Base-by-base conservation (phyloP, 371 early-diverging fungal genomes). In the Mucor lusitanicus region DNA sequence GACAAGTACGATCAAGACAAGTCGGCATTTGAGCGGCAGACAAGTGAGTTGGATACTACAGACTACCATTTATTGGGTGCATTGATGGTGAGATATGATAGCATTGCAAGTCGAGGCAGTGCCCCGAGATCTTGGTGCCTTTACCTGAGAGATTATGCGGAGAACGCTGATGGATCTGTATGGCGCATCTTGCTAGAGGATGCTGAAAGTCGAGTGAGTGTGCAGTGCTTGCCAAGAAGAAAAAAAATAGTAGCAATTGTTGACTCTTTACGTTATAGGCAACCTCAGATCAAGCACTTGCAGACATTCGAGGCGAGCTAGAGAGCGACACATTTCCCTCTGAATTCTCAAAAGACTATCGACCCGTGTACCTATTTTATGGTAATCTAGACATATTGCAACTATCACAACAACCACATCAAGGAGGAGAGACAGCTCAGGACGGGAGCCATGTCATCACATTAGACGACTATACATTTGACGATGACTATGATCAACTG, bases 291-390 rank as follows among this genome's bases (percentile, higher is more conserved):
- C 71, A 74, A 50, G 71, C 71, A 32, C 42, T 70, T 21, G 67
- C 70, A 25, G 74, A 74, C 64, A 70, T 74, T 50, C 64, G 63
- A 27, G 71, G 68, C 8, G 56, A 19, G 3, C 27, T 19, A 13
- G 19, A 39, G 2, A 25, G 46, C 21, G 13, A 46, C 19, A 33
- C 44, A 21, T 12, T n/a, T 3, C 64, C 64, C 13, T 64, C 65
- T 2, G 54, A 42, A 28, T 65, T 65, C 15, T 70, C 81, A 1
- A 68, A 48, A 37, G 72, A 32, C 3, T 81, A 71, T 70, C 64
- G 71, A 55, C 82, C 82, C 1, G 68, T 79, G 9, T 82, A 82
- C 44, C 55, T 82, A 33, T 82, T 82, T 53, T 82, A 82, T 42
- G 71, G 71, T 13, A 79, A 76, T 40, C 50, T 69, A 33, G 67